Conservation (phyloP, 495 filamentous ascomycete species). For the Amniculicola lignicola region DNA sequence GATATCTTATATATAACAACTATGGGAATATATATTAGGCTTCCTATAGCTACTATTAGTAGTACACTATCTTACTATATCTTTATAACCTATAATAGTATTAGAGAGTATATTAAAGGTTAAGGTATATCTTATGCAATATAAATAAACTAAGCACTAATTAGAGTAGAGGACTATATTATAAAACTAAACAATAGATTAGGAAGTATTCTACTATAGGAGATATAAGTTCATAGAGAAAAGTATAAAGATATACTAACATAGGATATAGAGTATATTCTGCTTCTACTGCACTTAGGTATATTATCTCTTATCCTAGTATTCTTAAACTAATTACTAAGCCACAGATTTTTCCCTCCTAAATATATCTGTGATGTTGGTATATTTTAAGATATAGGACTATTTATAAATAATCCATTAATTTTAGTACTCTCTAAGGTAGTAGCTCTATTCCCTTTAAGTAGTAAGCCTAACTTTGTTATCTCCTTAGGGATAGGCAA, state of each 20-base stretch:
- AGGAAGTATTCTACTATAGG: slow-evolving; percentile 5
- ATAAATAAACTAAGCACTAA: background rate
- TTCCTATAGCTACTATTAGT: slow-evolving; percentile 25
- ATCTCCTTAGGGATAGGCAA: slow-evolving; percentile 2
- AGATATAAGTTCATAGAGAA: background rate
- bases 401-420: background rate
- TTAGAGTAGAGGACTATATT: background rate
- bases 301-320: background rate
- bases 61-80: slow-evolving; percentile 21
- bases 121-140: no score
- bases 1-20: slow-evolving; percentile 6
- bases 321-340: background rate
- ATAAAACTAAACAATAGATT: slow-evolving; percentile 11
- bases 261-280: background rate
- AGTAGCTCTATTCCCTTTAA: background rate
- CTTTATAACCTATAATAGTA: slow-evolving; percentile 35
- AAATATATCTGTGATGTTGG: slow-evolving; percentile 1
- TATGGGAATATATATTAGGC: slow-evolving; percentile 19
- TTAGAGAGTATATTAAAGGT: slow-evolving; percentile 8
- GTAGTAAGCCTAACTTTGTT: slow-evolving; percentile 3
- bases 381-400: slow-evolving; percentile 1
- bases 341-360: background rate
- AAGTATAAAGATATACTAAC: background rate
- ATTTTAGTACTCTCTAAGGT: background rate
- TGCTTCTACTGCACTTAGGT: background rate